A percentile compares a stretch with the other conserved stretches of the same genome.
phyloP scores from a whole-genome alignment of 208 protist species.

The Leishmania martiniquensis region DNA sequence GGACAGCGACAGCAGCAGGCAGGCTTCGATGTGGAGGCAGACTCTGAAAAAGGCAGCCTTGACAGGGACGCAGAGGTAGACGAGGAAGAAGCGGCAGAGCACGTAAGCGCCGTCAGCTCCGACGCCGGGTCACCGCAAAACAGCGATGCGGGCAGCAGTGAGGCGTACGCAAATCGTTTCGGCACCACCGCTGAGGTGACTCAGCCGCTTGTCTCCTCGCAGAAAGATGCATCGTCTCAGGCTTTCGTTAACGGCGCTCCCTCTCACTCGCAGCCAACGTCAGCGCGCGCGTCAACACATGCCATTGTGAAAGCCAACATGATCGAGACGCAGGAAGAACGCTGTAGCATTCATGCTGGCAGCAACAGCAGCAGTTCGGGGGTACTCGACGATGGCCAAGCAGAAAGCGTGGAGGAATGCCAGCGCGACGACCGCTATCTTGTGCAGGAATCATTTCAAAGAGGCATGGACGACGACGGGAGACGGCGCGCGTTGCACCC shows the following conservation, averaged over 20 bases:
- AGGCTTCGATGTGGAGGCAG: not conserved
- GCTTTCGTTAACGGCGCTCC: not conserved
- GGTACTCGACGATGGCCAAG: slow-evolving; percentile 1
- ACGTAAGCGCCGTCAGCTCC: not conserved
- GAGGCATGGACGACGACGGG: not conserved
- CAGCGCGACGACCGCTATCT: slow-evolving; percentile 5
- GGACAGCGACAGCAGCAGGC: not conserved
- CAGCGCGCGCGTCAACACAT: not conserved
- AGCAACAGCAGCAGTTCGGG: not conserved
- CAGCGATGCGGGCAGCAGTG: not conserved
- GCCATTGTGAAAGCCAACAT: not conserved
- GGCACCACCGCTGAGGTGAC: not conserved
- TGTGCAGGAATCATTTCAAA: slow-evolving; percentile 6
- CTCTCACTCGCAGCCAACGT: not conserved
- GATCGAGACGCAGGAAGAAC: not conserved
- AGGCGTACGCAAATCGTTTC: not conserved
- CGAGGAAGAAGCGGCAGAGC: not conserved
- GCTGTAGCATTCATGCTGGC: slow-evolving; percentile 7
- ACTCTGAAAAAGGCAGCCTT: not conserved
- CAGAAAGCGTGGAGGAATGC: not conserved
- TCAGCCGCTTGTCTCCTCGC: not conserved
- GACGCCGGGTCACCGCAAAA: not conserved
- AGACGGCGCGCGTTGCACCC: not conserved
- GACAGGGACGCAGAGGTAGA: not conserved
- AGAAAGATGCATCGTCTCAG: not conserved